Percentiles rank a stretch among this genome's conserved stretches.
Evolutionary conservation across 2,329 filamentous ascomycete genomes (phyloP).

Genomic region (Pseudogymnoascus sp.): DNA sequence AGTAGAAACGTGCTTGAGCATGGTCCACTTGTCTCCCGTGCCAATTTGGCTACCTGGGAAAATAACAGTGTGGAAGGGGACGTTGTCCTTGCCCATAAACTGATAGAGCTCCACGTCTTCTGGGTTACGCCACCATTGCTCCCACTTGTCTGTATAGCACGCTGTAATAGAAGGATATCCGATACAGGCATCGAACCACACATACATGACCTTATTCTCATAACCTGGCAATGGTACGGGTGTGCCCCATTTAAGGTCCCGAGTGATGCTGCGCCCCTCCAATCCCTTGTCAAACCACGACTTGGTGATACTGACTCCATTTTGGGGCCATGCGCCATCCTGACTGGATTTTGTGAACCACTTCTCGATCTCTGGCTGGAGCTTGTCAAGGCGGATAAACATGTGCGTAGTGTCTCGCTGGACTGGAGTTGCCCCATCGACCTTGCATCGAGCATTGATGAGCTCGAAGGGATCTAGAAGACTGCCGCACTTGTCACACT

Average conservation of each 20-base stretch:
- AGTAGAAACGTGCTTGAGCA: slow-evolving; percentile 78
- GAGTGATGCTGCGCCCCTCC: slow-evolving; percentile 78
- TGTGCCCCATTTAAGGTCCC: slow-evolving; percentile 83
- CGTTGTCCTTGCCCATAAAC: slow-evolving; percentile 92
- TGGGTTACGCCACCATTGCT: slow-evolving; percentile 89
- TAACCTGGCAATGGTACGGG: slow-evolving; percentile 49
- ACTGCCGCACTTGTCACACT: slow-evolving; percentile 65
- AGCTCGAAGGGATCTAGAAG: slow-evolving; percentile 53
- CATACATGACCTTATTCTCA: slow-evolving; percentile 77
- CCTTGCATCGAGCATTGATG: slow-evolving; percentile 82
- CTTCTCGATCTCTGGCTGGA: slow-evolving; percentile 66
- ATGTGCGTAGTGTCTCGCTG: slow-evolving; percentile 81
- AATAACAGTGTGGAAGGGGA: slow-evolving; percentile 75
- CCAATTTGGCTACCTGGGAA: slow-evolving; percentile 85
- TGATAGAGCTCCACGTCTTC: slow-evolving; percentile 84
- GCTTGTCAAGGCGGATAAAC: slow-evolving; percentile 76
- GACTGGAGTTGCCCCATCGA: slow-evolving; percentile 75
- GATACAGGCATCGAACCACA: slow-evolving; percentile 80
- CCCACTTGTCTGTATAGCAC: slow-evolving; percentile 81
- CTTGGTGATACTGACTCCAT: slow-evolving; percentile 67
- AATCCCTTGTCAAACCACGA: slow-evolving; percentile 79
- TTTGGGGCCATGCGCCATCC: slow-evolving; percentile 68
- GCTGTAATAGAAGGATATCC: slow-evolving; percentile 94
- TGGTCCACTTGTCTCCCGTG: slow-evolving; percentile 79
- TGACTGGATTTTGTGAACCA: slow-evolving; percentile 70